These are phyloP conservation scores for Torulaspora franciscae DNA, from an alignment of 805 yeast species.

Conservation along the genomic window DNA sequence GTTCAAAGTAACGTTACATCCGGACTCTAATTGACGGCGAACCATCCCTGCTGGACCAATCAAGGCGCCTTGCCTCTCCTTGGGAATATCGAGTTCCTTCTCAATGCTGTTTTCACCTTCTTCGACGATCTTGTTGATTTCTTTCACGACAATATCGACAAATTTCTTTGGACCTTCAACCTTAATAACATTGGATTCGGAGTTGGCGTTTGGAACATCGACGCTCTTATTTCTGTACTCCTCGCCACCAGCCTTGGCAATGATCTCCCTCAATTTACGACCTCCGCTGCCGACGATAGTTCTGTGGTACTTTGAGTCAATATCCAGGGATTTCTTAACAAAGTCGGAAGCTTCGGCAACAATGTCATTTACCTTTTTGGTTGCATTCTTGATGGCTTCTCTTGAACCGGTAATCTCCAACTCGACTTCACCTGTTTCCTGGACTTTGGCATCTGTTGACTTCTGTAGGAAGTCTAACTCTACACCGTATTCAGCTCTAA, in stretches of 20 bases:
- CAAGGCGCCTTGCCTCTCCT: conserved; percentile 66
- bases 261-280: conserved; percentile 64
- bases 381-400: conserved; percentile 68
- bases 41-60: conserved; percentile 78
- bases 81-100: conserved; percentile 55
- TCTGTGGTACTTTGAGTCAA: conserved; percentile 70
- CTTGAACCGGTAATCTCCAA: conserved; percentile 75
- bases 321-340: conserved; percentile 52
- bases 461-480: conserved; percentile 44
- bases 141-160: conserved; percentile 62
- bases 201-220: conserved; percentile 61
- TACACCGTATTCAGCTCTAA: conserved; percentile 56
- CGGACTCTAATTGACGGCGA: conserved; percentile 67
- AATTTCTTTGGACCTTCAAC: conserved; percentile 71
- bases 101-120: conserved; percentile 56
- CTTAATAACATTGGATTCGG: conserved; percentile 52
- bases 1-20: conserved; percentile 55
- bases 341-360: conserved; percentile 61
- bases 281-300: conserved; percentile 77
- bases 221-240: conserved; percentile 38
- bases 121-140: conserved; percentile 56
- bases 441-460: conserved; percentile 41
- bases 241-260: conserved; percentile 70
- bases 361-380: conserved; percentile 54
- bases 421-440: conserved; percentile 49